Percentiles rank a stretch among this genome's conserved stretches.
phyloP scores from a whole-genome alignment of 148 eudicot genomes.

The Cornus kousa region DNA sequence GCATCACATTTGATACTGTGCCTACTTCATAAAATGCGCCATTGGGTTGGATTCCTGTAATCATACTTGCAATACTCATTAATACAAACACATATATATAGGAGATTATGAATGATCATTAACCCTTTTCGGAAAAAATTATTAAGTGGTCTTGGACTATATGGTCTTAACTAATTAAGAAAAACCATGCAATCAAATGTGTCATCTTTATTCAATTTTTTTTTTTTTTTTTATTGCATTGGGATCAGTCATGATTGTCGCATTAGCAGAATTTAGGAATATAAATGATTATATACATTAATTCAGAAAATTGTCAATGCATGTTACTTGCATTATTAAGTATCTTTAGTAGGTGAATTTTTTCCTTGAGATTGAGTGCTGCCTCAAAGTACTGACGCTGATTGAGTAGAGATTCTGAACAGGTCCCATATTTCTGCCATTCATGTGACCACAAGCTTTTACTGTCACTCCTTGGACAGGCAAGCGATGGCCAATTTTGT shows the following conservation, averaged over 20 bases:
- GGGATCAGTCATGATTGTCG: no score
- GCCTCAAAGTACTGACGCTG: slow-evolving; percentile 7
- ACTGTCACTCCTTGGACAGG: slow-evolving; percentile 8
- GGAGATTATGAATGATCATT: no score
- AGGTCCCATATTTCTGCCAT: slow-evolving; percentile 8
- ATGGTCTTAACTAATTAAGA: no score
- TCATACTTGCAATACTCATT: no score
- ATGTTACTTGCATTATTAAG: slow-evolving; percentile 3
- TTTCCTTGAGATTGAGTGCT: background rate
- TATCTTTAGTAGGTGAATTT: background rate
- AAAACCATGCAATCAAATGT: no score
- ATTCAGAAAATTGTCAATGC: background rate
- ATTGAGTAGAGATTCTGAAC: slow-evolving; percentile 4
- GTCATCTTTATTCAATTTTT: no score
- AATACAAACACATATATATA: no score
- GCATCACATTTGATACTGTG: background rate
- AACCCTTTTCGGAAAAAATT: no score
- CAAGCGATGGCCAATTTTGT: slow-evolving; percentile 4
- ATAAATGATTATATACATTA: no score
- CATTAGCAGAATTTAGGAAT: no score
- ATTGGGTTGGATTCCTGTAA: slow-evolving; percentile 5
- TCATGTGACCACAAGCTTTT: background rate
- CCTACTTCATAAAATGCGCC: background rate
- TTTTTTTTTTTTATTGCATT: no score
- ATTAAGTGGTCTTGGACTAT: no score